These are phyloP conservation scores for Silene conica DNA, from an alignment of 148 eudicot genomes.

Conservation along the genomic window DNA sequence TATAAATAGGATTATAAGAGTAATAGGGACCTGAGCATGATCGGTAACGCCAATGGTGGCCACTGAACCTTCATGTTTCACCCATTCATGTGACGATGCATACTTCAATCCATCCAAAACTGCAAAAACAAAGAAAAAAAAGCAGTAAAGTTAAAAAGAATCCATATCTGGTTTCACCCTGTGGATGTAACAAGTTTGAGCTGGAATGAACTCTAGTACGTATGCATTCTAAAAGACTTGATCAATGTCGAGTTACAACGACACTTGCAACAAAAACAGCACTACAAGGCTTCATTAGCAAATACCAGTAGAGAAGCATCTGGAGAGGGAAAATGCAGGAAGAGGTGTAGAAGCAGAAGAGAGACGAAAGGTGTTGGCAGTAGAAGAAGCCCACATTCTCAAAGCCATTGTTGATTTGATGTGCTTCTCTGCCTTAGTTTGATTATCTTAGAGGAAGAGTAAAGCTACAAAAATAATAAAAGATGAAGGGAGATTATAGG, in stretches of 20 bases:
- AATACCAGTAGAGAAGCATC: slow-evolving; percentile 81
- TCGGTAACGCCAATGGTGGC: slow-evolving; percentile 95
- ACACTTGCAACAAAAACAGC: too few species aligned
- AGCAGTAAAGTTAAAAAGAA: not conserved
- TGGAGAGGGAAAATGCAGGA: slow-evolving; percentile 56
- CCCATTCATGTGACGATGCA: slow-evolving; percentile 17
- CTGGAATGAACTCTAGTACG: too few species aligned
- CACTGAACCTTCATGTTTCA: slow-evolving; percentile 18
- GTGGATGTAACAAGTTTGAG: too few species aligned
- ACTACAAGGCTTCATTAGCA: too few species aligned
- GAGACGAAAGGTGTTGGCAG: slow-evolving; percentile 72
- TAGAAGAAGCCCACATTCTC: slow-evolving; percentile 80
- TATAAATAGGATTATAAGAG: too few species aligned
- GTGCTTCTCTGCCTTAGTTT: not conserved
- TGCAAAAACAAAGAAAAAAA: slow-evolving; percentile 23
- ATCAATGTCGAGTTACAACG: too few species aligned
- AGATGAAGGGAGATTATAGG: not conserved
- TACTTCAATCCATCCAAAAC: slow-evolving; percentile 57
- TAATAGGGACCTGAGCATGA: slow-evolving; percentile 80
- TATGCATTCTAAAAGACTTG: too few species aligned
- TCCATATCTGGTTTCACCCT: too few species aligned
- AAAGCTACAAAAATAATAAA: not conserved
- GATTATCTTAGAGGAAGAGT: slow-evolving; percentile 8
- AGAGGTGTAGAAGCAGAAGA: slow-evolving; percentile 46
- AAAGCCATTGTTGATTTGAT: slow-evolving; percentile 50